Conservation (phyloP, 2,329 filamentous ascomycete species). For the Paracorniculantispora psalliotae region DNA sequence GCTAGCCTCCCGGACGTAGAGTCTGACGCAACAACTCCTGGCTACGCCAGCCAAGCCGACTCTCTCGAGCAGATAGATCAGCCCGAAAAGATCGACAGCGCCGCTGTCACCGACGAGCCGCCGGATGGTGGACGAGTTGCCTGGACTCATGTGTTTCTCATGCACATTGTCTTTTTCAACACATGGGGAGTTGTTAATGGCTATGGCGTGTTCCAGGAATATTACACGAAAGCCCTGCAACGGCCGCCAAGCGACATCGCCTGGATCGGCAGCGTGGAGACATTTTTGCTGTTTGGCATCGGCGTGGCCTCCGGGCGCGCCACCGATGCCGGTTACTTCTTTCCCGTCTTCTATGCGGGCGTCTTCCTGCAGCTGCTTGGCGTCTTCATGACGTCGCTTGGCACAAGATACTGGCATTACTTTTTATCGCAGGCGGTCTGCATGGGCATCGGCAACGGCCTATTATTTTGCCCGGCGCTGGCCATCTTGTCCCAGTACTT, state of each 20-base stretch:
- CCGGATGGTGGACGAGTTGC: slow-evolving; percentile 17
- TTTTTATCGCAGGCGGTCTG: slow-evolving; percentile 46
- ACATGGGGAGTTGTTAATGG: slow-evolving; percentile 44
- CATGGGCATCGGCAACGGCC: slow-evolving; percentile 47
- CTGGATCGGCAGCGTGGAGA: slow-evolving; percentile 41
- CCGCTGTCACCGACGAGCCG: neutral
- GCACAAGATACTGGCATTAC: slow-evolving; percentile 43
- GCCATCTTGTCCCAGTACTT: slow-evolving; percentile 62
- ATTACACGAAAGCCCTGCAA: slow-evolving; percentile 33
- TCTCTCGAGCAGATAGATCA: neutral
- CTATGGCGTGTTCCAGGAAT: slow-evolving; percentile 42
- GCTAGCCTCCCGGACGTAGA: slow-evolving; percentile 1
- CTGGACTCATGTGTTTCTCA: slow-evolving; percentile 30
- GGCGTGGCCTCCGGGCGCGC: slow-evolving; percentile 38
- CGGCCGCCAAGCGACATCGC: slow-evolving; percentile 34
- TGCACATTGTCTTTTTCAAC: slow-evolving; percentile 37
- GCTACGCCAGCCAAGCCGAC: neutral
- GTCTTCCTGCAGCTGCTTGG: slow-evolving; percentile 36
- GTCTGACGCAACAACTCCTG: slow-evolving; percentile 1
- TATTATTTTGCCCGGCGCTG: slow-evolving; percentile 52
- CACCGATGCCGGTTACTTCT: slow-evolving; percentile 40
- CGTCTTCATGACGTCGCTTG: slow-evolving; percentile 40
- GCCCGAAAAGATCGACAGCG: neutral
- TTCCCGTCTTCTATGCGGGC: slow-evolving; percentile 32
- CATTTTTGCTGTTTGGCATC: slow-evolving; percentile 38